These are phyloP conservation scores for Lodderomyces elongisporus DNA, from an alignment of 1,139 yeast genomes.

Conservation along the genomic window DNA sequence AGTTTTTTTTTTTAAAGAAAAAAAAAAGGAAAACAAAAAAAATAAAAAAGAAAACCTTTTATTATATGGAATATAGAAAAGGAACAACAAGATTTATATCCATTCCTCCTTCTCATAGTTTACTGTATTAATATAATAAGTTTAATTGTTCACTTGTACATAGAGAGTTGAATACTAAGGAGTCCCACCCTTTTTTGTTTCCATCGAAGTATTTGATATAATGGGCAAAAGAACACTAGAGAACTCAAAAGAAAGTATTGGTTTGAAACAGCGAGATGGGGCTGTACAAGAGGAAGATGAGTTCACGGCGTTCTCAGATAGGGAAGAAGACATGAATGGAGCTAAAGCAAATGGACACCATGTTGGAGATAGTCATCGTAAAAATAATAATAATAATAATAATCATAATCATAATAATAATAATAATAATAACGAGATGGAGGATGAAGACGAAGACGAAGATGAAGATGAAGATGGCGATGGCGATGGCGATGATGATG, in stretches of 20 bases:
- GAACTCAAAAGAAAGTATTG: not conserved
- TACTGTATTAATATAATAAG: too few species aligned
- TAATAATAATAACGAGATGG: constrained; percentile 4
- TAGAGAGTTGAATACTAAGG: too few species aligned
- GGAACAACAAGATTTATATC: too few species aligned
- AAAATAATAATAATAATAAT: constrained; percentile 1
- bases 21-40: too few species aligned
- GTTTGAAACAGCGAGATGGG: not conserved
- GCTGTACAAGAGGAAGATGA: not conserved
- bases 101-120: too few species aligned
- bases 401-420: constrained; percentile 5
- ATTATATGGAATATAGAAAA: too few species aligned
- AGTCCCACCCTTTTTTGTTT: too few species aligned
- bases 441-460: constrained; percentile 3
- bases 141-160: too few species aligned
- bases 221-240: constrained; percentile 3
- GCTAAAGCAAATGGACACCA: not conserved
- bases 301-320: constrained; percentile 1
- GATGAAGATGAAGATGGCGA: constrained; percentile 5
- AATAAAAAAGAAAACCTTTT: too few species aligned
- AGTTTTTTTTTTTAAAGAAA: too few species aligned
- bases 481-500: constrained; percentile 5
- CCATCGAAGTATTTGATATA: too few species aligned
- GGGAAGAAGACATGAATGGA: not conserved
- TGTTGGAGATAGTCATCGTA: not conserved